Evolutionary conservation across 2,329 filamentous ascomycete species (phyloP), one percentile per base, ranked within the genome.

Genomic region (Blastomyces percursus): DNA sequence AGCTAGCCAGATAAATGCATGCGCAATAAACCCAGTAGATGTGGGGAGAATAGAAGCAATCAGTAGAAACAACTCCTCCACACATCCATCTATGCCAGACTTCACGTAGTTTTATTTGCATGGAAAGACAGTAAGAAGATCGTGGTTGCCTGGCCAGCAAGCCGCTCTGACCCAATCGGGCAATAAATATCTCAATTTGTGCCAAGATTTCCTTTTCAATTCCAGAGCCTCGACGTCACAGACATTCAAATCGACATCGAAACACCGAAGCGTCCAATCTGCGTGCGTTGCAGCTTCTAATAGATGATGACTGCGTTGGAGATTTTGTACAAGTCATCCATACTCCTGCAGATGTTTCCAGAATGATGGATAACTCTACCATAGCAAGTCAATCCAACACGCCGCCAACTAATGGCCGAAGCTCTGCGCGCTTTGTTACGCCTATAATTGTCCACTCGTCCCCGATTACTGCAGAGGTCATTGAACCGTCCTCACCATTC

Each of bases 361-460:
- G 21, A 24, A 21, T 40, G 16, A 59, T 40, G 35, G 42, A 48
- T 40, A 7, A 19, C 32, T 11, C 30, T 38, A 21, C n/a, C 21
- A 52, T 60, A 19, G n/a, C 58, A 60, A 24, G 2, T 51, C 58
- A 60, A 72, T 76, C 61, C 59, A 77, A 75, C 35, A 19, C 27
- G 8, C 21, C 12, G 32, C 78, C 77, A 21, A 77, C 77, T 4
- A 76, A 77, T 32, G 71, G 71, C 44, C 68, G 63, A 52, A 58
- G 73, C 66, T 67, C 72, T 63, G 63, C 71, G 59, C 66, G 62
- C 52, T 70, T 66, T 19, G 73, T 75, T 68, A 70, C 68, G 63
- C 74, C 71, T 55, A 50, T 64, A 62, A 66, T 56, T 65, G 66
- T 60, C 24, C 24, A 59, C 38, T 59, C 54, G 12, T 52, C 61